These are phyloP conservation scores for Lactarius psammicola DNA, from an alignment of 768 basidiomycete genomes.

Conservation along the genomic window DNA sequence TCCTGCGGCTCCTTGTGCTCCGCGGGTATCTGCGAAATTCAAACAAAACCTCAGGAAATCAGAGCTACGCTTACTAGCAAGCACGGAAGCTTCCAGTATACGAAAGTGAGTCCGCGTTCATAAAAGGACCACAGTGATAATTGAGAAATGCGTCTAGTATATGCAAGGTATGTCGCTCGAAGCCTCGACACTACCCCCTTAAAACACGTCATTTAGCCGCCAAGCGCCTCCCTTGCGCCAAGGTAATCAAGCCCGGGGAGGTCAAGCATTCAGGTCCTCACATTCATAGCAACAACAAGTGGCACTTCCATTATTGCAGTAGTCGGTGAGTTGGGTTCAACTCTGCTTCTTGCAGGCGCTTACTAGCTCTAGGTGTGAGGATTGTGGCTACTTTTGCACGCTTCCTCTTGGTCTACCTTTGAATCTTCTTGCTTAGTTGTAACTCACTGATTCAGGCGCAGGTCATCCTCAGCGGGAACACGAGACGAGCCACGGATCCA, in stretches of 20 bases:
- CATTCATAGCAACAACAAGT: constrained; percentile 47
- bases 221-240: too few species aligned
- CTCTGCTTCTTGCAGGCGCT: not conserved
- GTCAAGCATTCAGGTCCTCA: too few species aligned
- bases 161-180: constrained; percentile 43
- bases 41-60: constrained; percentile 55
- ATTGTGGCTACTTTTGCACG: too few species aligned
- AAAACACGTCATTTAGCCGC: constrained; percentile 35
- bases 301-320: constrained; percentile 55
- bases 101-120: not conserved
- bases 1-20: constrained; percentile 44
- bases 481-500: constrained; percentile 61
- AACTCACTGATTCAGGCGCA: constrained; percentile 27
- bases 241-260: too few species aligned
- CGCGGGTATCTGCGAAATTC: constrained; percentile 55
- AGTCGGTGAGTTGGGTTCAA: constrained; percentile 35
- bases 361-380: constrained; percentile 42
- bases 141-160: constrained; percentile 39
- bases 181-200: too few species aligned
- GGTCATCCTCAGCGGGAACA: constrained; percentile 59
- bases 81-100: constrained; percentile 60
- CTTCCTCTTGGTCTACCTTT: constrained; percentile 46
- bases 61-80: constrained; percentile 59
- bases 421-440: not conserved
- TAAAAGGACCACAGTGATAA: not conserved